Evolutionary conservation across 306 rosid species (phyloP).

Genomic region (Phaseolus lunatus): DNA sequence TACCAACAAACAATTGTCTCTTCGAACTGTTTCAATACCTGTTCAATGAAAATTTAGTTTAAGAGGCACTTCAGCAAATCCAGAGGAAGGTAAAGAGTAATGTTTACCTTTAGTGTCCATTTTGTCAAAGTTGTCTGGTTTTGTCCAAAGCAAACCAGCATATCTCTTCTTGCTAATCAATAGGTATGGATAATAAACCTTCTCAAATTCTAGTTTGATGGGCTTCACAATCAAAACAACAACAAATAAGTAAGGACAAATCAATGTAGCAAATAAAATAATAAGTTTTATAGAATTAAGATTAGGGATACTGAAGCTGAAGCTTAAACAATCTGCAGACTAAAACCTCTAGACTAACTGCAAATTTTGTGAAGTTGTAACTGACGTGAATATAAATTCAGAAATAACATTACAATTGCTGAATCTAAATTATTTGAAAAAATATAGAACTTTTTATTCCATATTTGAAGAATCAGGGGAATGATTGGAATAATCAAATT

Average conservation of each 20-base stretch:
- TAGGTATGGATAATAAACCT: constrained; percentile 92
- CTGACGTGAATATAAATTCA: neutral
- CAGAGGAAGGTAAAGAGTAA: constrained; percentile 31
- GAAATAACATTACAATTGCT: neutral
- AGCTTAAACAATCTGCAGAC: constrained; percentile 14
- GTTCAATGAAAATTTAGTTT: constrained; percentile 40
- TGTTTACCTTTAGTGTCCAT: constrained; percentile 95
- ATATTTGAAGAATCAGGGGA: neutral
- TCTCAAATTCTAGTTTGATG: constrained; percentile 96
- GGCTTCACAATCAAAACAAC: constrained; percentile 68
- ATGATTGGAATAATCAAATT: constrained; percentile 10
- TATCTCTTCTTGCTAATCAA: constrained; percentile 97
- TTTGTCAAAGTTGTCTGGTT: constrained; percentile 77
- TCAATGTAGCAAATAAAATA: constrained; percentile 23
- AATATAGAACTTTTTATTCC: neutral
- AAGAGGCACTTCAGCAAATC: constrained; percentile 29
- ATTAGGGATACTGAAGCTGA: constrained; percentile 2
- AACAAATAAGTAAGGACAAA: constrained; percentile 30
- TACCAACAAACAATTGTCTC: constrained; percentile 98
- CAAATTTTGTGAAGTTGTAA: neutral
- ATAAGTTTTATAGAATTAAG: constrained; percentile 21
- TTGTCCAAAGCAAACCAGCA: constrained; percentile 96
- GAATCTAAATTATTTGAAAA: constrained; percentile 3
- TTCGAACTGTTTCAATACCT: constrained; percentile 96
- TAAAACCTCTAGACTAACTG: constrained; percentile 16